These are phyloP conservation scores for Hyaloperonospora arabidopsidis DNA, from an alignment of 352 stramenopile genomes.

Conservation along the genomic window DNA sequence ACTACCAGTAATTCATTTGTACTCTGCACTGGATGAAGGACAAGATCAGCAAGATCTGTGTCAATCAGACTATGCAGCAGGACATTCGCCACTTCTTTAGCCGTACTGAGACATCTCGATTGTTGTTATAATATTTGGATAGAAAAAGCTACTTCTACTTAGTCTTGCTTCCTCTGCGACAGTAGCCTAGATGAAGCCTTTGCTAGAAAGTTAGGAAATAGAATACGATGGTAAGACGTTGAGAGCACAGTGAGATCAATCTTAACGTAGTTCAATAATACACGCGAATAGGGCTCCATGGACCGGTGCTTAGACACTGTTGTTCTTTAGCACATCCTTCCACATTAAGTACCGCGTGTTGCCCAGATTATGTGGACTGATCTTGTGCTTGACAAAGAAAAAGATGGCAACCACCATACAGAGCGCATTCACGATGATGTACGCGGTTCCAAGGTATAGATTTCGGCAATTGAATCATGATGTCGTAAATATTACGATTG, in stretches of 20 bases:
- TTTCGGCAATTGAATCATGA: slow-evolving; percentile 96
- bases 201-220: slow-evolving; percentile 19
- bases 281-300: no score
- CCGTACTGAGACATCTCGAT: no score
- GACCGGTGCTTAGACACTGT: slow-evolving; percentile 73
- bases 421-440: slow-evolving; percentile 92
- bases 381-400: slow-evolving; percentile 95
- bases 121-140: no score
- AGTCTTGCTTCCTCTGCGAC: no score
- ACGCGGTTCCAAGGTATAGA: slow-evolving; percentile 91
- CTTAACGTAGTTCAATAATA: no score
- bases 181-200: slow-evolving; percentile 18
- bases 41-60: no score
- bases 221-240: slow-evolving; percentile 23
- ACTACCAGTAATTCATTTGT: no score
- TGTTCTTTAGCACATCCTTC: no score
- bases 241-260: slow-evolving; percentile 7
- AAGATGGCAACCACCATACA: slow-evolving; percentile 90
- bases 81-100: no score
- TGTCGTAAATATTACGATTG: slow-evolving; percentile 93
- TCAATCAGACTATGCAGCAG: no score
- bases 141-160: no score
- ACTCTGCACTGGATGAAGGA: no score
- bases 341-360: slow-evolving; percentile 93
- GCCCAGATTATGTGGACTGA: slow-evolving; percentile 91